Conservation (phyloP, 2,329 filamentous ascomycete species). For the Colletotrichum zoysiae region DNA sequence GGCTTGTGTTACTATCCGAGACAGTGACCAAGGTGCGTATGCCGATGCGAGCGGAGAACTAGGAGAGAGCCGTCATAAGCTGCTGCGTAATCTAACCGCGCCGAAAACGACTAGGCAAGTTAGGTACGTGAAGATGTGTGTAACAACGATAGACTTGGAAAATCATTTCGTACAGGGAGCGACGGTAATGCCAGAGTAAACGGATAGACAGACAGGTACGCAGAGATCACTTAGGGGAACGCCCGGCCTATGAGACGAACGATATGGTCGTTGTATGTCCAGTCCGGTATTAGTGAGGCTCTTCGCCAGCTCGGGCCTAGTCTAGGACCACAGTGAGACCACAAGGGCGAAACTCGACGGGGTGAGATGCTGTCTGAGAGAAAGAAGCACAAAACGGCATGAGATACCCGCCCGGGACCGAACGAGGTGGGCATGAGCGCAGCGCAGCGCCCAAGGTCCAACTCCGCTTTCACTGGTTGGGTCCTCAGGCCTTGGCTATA, state of each 20-base stretch:
- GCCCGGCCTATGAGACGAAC: constrained; percentile 24
- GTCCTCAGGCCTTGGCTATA: background rate
- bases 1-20: constrained; percentile 24
- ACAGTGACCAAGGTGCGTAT: constrained; percentile 15
- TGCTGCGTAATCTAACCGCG: background rate
- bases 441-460: background rate
- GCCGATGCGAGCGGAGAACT: background rate
- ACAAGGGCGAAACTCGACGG: constrained; percentile 19
- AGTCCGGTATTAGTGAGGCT: constrained; percentile 37
- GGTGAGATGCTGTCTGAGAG: constrained; percentile 22
- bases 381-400: background rate
- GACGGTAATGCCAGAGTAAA: background rate
- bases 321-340: constrained; percentile 6
- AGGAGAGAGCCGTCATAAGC: constrained; percentile 3
- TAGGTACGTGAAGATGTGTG: background rate
- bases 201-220: background rate
- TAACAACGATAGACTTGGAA: background rate
- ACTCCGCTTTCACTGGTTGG: too few species aligned
- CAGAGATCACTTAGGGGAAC: constrained; percentile 2
- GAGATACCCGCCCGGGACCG: constrained; percentile 39
- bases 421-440: constrained; percentile 3
- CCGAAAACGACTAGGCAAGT: constrained; percentile 3
- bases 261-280: constrained; percentile 6
- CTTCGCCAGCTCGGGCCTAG: constrained; percentile 27
- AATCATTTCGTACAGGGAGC: constrained; percentile 2